Conservation (phyloP, 306 rosid genomes). For the Alnus rubra region DNA sequence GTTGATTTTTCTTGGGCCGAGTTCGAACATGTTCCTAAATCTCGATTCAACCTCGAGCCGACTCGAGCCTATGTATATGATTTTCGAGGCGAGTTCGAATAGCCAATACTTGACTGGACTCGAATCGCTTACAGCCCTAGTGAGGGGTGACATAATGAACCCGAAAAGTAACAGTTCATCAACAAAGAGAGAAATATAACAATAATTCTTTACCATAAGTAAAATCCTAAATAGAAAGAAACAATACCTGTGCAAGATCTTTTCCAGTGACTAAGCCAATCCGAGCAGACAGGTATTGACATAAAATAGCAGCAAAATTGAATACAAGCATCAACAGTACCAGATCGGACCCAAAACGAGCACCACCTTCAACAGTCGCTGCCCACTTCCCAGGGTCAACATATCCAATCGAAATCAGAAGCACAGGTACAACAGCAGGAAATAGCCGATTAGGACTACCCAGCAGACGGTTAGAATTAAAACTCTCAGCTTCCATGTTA, state of each 20-base stretch:
- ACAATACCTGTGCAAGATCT: conserved; percentile 88
- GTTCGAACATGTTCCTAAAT: too few relatives aligned
- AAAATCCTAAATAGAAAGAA: conserved; percentile 24
- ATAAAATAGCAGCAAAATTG: conserved; percentile 84
- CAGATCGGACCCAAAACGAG: conserved; percentile 80
- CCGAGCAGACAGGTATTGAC: conserved; percentile 88
- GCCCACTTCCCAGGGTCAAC: conserved; percentile 99
- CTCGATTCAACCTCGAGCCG: too few relatives aligned
- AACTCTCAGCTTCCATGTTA: conserved; percentile 55
- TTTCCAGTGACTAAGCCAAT: conserved; percentile 75
- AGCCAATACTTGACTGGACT: too few relatives aligned
- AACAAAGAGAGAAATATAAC: neutral
- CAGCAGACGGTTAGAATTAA: conserved; percentile 31
- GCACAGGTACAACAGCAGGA: conserved; percentile 63
- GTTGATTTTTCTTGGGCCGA: too few relatives aligned
- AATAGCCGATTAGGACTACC: conserved; percentile 48
- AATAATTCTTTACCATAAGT: neutral
- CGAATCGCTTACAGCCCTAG: too few relatives aligned
- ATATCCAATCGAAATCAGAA: conserved; percentile 81
- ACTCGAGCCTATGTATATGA: too few relatives aligned
- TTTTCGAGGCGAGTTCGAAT: too few relatives aligned
- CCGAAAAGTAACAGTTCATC: conserved; percentile 3
- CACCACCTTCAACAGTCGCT: conserved; percentile 83
- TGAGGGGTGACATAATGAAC: neutral
- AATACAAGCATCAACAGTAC: conserved; percentile 60